Base-by-base conservation (phyloP, 306 rosid species). In the Acacia acuminata region DNA sequence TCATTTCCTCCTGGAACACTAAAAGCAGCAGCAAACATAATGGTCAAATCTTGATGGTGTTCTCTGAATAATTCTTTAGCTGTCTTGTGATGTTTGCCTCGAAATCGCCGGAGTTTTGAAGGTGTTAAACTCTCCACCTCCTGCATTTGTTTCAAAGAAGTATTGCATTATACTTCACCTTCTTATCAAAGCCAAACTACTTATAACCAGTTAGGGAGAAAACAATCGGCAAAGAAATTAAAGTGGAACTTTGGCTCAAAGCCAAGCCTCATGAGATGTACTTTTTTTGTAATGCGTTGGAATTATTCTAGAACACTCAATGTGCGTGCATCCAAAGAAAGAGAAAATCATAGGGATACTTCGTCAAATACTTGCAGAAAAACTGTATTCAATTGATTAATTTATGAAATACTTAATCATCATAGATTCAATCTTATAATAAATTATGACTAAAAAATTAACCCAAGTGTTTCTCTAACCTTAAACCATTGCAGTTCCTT, bases 81-180 rank as follows among this genome's bases (percentile, higher is more conserved):
- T 4, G 79, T 81, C 66, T 8, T 20, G 2, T 10, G 10, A 10
- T 45, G 0, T 0, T 8, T 47, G 27, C 73, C 64, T 2, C 1
- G 5, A 61, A 13, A 0, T n/a, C 15, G 9, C 24, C 8, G 61
- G 6, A 0, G 0, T 3, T 1, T 1, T 2, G 79, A 30, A 44
- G 48, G 66, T 1, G 14, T 36, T 3, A 44, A 34, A 34, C 13
- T 71, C 55, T 81, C 67, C 27, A 81, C 65, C 60, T 81, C 84
- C 83, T 60, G 8, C 50, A 65, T 50, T 32, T 17, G 17, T 30
- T 25, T 27, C 9, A 63, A 63, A 63, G 27, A 1, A 63, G 7
- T 63, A 17, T 4, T 17, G n/a, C 9, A 17, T 51, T 32, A 32
- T 32, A 32, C 3, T 16, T 16, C 22, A 16, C 22, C 1, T 51